Evolutionary conservation across 306 rosid species (phyloP), one percentile per base, ranked within the genome.

Genomic region (Vicia faba): DNA sequence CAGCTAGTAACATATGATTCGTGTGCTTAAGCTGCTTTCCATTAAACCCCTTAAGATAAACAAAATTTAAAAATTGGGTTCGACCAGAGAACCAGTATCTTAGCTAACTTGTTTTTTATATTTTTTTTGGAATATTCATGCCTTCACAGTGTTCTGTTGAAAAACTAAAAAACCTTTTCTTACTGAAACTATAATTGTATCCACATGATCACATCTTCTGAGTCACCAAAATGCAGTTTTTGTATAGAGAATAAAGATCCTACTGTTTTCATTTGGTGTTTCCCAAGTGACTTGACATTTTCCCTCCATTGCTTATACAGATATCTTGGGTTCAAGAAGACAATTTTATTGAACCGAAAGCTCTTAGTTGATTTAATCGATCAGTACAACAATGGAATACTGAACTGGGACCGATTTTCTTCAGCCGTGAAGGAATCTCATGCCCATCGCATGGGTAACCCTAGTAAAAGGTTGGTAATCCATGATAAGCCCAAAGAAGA

Each of bases 401-500:
- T 88, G 23, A 74, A 66, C 73, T 88, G 97, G 99, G 95, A 82
- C 73, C 88, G 83, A 69, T 93, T 93, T 77, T 90, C 99, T 20
- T 77, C 79, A 25, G 91, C 95, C 0, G 96, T 93, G 72, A 93
- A 86, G 83, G 78, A 78, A 71, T 73, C 90, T 63, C 99, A 93
- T 70, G 88, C 86, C 0, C 62, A 20, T 51, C 99, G 96, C 59
- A 89, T 88, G 97, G 99, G 99, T 11, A 83, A 63, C 62, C 92
- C 91, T 60, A 77, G 72, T 2, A 84, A 78, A 77, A 82, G 99
- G 81, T 60, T 85, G 69, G 80, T 81, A 58, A 86, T 88, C 71
- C 89, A 79, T 16, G 99, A 93, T 61, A 82, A 81, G 60, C 99
- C 99, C 19, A 93, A 93, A 78, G 99, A 93, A 60, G 99, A 93